phyloP scores from a whole-genome alignment of 345 rosid species.

The Gynandropsis gynandra region DNA sequence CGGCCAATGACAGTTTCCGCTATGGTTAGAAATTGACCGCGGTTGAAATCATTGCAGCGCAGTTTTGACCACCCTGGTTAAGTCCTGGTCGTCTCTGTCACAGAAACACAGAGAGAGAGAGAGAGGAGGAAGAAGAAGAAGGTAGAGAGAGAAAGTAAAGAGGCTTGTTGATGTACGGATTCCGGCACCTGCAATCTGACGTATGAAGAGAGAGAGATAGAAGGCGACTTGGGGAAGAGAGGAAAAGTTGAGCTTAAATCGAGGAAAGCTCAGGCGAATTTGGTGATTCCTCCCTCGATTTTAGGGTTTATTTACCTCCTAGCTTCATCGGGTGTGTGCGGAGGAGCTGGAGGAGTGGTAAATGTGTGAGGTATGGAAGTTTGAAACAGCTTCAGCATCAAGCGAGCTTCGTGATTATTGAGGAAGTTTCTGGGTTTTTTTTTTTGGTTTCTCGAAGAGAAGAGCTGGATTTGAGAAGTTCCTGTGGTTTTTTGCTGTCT shows the following conservation, averaged over 20 bases:
- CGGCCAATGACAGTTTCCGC: slow-evolving; percentile 40
- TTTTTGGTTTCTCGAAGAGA: not conserved
- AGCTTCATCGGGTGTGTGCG: slow-evolving; percentile 14
- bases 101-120: slow-evolving; percentile 25
- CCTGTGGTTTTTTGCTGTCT: slow-evolving; percentile 4
- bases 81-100: slow-evolving; percentile 34
- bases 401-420: slow-evolving; percentile 12
- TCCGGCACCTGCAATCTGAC: slow-evolving; percentile 26
- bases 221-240: slow-evolving; percentile 15
- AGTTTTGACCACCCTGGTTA: slow-evolving; percentile 64
- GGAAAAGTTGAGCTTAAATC: slow-evolving; percentile 26
- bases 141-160: slow-evolving; percentile 24
- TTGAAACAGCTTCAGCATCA: slow-evolving; percentile 8
- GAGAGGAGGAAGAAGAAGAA: slow-evolving; percentile 12
- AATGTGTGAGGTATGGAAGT: slow-evolving; percentile 12
- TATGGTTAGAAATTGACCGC: slow-evolving; percentile 70
- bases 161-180: slow-evolving; percentile 24
- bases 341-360: slow-evolving; percentile 23
- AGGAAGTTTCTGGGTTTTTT: not conserved
- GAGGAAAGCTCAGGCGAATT: slow-evolving; percentile 25
- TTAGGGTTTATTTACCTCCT: slow-evolving; percentile 18
- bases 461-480: slow-evolving; percentile 19
- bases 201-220: slow-evolving; percentile 3
- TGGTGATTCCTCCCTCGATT: slow-evolving; percentile 16
- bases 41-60: slow-evolving; percentile 57